Base-by-base conservation (phyloP, 306 rosid genomes). In the Dicorynia guianensis region DNA sequence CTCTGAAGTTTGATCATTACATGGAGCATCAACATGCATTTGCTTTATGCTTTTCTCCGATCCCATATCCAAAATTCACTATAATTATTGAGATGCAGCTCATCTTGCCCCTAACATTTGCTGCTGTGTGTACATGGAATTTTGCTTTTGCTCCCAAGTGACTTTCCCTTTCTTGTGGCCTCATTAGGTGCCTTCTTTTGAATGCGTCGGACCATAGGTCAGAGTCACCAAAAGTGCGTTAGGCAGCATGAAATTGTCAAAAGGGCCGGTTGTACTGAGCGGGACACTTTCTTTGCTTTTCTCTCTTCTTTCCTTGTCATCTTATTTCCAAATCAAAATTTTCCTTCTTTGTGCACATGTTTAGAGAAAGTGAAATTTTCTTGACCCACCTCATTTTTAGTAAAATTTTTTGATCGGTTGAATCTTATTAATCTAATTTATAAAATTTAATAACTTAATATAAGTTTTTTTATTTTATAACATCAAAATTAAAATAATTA, bases 61-160 rank as follows among this genome's bases (percentile, higher is more conserved):
- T n/a, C n/a, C n/a, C 55, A 75, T 76, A 55, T 79, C 72, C 53
- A 40, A 79, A 86, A 67, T 20, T 63, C 62, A 76, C 77, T 81
- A 83, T 76, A 86, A 95, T 92, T 86, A 86, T 89, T 87, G 87
- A 90, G 97, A 83, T 83, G 81, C 91, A 90, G 65, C 85, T 72
- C 91, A 84, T 87, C 89, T 82, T 75, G 66, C 87, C 86, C 65
- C 67, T 53, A 81, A 69, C 77, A 72, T 35, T 62, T 83, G 30
- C 12, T 58, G 64, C 67, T 38, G 11, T 73, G 70, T 77, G 81
- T 79, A 86, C 86, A 85, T 85, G 30, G 30, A 25, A 25, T 12
- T 74, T 81, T 69, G 75, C 85, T 85, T 87, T 86, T 74, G 50
- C 75, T 82, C 73, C 36, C 46, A 19, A 80, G 76, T 64, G 78